Evolutionary conservation across 305 asterid species (phyloP), one percentile per base, ranked within the genome.

Genomic region (Fraxinus latifolia): DNA sequence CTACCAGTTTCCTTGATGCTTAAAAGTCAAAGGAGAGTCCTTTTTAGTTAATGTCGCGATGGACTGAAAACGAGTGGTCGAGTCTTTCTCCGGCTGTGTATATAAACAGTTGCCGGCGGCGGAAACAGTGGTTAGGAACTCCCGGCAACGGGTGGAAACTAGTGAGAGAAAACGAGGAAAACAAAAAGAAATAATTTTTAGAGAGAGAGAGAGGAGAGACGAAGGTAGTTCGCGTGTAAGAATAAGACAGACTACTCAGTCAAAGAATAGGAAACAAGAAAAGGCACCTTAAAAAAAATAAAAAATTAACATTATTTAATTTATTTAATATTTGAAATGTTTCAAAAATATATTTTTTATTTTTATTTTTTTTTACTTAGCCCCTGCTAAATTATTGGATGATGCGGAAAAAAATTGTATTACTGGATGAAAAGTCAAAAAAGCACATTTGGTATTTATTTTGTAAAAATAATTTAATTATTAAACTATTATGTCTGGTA

Each of bases 11-110:
- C 29, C 81, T 25, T 72, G 60, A 62, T 77, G 79, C 82, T 77
- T 82, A 82, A 25, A 86, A 80, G 88, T 82, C 88, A 84, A 88
- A 82, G 19, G n/a, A 21, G 8, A 37, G 83, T 78, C 87, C 68
- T 60, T 81, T 31, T 82, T 77, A 4, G 39, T 32, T n/a, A 70
- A 70, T 31, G 75, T 15, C 36, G 85, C 86, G 78, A 78, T 76
- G 67, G 82, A 84, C 85, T 17, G 27, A 33, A 78, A 80, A 29
- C 31, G 11, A 31, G 75, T 79, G 78, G 36, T 83, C 2, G 3
- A 15, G 82, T 60, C 34, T 31, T 31, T 32, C 75, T 14, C 87
- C 80, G 62, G 77, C 78, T 74, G 31, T 34, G 68, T 31, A 34
- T 15, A 50, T n/a, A 37, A 65, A 27, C 33, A 36, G 79, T 77